phyloP scores from a whole-genome alignment of 176 grass and related monocot species.

The Musa itinerans region DNA sequence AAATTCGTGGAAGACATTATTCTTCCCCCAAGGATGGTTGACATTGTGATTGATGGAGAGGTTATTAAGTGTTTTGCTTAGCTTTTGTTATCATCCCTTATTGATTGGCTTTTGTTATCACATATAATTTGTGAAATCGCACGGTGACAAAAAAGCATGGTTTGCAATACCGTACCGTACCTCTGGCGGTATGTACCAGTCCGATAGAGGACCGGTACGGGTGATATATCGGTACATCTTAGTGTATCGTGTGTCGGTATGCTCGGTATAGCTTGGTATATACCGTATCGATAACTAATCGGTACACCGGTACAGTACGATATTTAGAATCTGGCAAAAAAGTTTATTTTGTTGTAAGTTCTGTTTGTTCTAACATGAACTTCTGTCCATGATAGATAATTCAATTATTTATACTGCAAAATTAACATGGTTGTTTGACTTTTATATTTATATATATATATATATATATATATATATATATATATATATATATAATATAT shows the following conservation, averaged over 20 bases:
- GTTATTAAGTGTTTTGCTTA: conserved; percentile 26
- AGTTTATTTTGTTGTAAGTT: neutral
- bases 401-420: neutral
- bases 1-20: conserved; percentile 99
- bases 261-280: too few species aligned
- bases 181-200: too few species aligned
- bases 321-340: neutral
- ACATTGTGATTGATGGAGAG: conserved; percentile 96
- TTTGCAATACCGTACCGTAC: too few species aligned
- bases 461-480: too few species aligned
- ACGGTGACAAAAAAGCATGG: neutral
- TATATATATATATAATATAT: too few species aligned
- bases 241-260: too few species aligned
- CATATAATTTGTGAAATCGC: neutral
- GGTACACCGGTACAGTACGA: too few species aligned
- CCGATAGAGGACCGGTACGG: too few species aligned
- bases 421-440: too few species aligned
- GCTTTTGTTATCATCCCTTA: neutral
- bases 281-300: too few species aligned
- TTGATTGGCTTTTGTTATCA: neutral
- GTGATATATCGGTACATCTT: too few species aligned
- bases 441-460: too few species aligned
- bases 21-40: conserved; percentile 88
- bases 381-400: conserved; percentile 1
- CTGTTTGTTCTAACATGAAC: neutral